A percentile compares a stretch with the other conserved stretches of the same genome.
phyloP scores from a whole-genome alignment of 768 basidiomycete genomes.

The Clitopilus hobsonii region DNA sequence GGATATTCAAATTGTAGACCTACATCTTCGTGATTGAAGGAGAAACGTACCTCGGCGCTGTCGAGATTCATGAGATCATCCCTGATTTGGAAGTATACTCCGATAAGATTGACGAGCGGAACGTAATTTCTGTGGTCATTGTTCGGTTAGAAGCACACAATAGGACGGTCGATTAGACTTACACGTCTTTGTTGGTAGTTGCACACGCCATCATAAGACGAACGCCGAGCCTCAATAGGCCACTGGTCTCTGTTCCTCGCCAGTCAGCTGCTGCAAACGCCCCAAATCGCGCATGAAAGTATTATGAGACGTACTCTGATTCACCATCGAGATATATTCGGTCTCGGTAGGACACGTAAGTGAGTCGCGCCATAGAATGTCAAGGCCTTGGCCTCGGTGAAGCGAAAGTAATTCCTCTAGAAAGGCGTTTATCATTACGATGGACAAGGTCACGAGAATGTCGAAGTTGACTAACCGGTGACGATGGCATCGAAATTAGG shows the following conservation, averaged over 20 bases:
- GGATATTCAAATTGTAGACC: background rate
- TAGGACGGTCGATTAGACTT: no score
- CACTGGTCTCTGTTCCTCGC: constrained; percentile 73
- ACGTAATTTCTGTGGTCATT: constrained; percentile 93
- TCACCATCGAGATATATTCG: constrained; percentile 93
- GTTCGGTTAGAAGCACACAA: no score
- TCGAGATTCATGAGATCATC: constrained; percentile 96
- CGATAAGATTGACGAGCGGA: constrained; percentile 87
- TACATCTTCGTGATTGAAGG: no score
- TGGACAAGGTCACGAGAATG: background rate
- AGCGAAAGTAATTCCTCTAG: constrained; percentile 65
- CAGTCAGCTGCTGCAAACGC: background rate
- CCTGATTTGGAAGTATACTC: constrained; percentile 90
- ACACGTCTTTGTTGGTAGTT: constrained; percentile 56
- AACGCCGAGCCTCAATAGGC: constrained; percentile 82
- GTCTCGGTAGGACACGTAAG: constrained; percentile 89
- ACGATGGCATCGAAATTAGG: constrained; percentile 61
- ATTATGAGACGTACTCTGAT: constrained; percentile 70
- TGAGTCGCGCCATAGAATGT: constrained; percentile 90
- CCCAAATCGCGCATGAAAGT: background rate
- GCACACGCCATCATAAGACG: constrained; percentile 94
- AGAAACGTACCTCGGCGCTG: constrained; percentile 60
- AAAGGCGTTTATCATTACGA: background rate
- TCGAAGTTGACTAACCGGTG: constrained; percentile 60
- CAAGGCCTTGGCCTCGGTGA: constrained; percentile 91